phyloP scores from a whole-genome alignment of 202 grass and related monocot genomes.

The Zizania palustris region DNA sequence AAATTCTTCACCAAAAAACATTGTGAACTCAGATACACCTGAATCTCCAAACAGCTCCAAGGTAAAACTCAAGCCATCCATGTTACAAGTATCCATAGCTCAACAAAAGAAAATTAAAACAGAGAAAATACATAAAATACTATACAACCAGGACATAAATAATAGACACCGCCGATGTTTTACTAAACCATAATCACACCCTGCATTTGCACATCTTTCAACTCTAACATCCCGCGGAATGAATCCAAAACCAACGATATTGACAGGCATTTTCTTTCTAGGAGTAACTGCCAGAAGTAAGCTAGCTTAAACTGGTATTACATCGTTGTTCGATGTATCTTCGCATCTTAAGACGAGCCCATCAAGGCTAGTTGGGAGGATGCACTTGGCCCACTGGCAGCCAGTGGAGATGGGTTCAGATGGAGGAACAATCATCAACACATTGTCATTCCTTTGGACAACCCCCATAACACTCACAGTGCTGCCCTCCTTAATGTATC shows the following conservation, averaged over 20 bases:
- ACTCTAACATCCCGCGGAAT: constrained; percentile 53
- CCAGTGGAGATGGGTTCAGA: constrained; percentile 63
- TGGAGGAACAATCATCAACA: constrained; percentile 74
- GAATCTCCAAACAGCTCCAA: constrained; percentile 54
- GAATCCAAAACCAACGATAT: constrained; percentile 46
- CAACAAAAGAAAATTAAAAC: constrained; percentile 54
- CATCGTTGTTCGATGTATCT: constrained; percentile 65
- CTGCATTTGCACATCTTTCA: constrained; percentile 69
- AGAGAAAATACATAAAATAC: constrained; percentile 55
- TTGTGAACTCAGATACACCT: constrained; percentile 28
- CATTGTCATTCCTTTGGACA: constrained; percentile 61
- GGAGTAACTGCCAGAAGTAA: neutral
- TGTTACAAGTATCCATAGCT: constrained; percentile 69
- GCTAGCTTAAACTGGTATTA: constrained; percentile 61
- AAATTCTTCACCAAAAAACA: constrained; percentile 36
- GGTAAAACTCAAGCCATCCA: constrained; percentile 57
- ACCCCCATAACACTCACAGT: constrained; percentile 73
- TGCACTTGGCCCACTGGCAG: constrained; percentile 66
- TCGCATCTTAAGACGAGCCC: constrained; percentile 62
- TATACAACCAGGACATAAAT: constrained; percentile 63
- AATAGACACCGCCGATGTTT: constrained; percentile 46
- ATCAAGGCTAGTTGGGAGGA: constrained; percentile 59
- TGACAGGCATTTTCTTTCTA: constrained; percentile 41
- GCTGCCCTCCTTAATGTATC: constrained; percentile 78
- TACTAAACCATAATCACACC: constrained; percentile 61